Base-by-base conservation (phyloP, 306 rosid genomes). In the Prunus dulcis region DNA sequence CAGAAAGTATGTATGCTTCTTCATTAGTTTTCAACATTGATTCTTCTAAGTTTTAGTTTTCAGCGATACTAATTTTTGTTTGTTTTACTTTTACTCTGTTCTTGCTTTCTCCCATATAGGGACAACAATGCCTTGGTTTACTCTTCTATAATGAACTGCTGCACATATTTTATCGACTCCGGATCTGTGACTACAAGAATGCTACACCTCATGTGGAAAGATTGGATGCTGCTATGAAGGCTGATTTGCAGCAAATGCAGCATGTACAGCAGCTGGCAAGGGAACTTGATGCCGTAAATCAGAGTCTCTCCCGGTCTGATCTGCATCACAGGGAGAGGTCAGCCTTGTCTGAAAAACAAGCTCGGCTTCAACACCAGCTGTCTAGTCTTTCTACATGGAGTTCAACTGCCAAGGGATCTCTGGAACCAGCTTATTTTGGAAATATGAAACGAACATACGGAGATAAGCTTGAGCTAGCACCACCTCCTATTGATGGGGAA, bases 171-270 rank as follows among this genome's bases (percentile, higher is more conserved):
- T 95, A 95, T 77, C 90, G 91, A 67, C 79, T 92, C 73, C 93
- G 96, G 82, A 82, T 91, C 64, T 94, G 98, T 74, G 98, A 94
- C 84, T 92, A 94, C 90, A 94, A 94, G 91, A 90, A 88, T 83
- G 98, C 93, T 81, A 89, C 92, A 47, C 90, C 88, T 19, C 97
- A 91, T 79, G 88, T 92, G 34, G 98, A 94, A 83, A 92, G 78
- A 81, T 82, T 94, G 86, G 98, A 94, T 72, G 96, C 96, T 84
- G 93, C 97, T 58, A 75, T 92, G 97, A 94, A 88, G 86, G 84
- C 88, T 67, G 96, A 92, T 81, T 81, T 84, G 86, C 92, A 85
- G 82, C 89, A 86, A 79, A 88, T 87, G 61, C 91, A 83, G 73
- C 86, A 77, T 46, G 73, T 94, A 73, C 87, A 82, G 81, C 95